These are phyloP conservation scores for Panicum hallii DNA, from an alignment of 202 grass and related monocot genomes.

Conservation along the genomic window DNA sequence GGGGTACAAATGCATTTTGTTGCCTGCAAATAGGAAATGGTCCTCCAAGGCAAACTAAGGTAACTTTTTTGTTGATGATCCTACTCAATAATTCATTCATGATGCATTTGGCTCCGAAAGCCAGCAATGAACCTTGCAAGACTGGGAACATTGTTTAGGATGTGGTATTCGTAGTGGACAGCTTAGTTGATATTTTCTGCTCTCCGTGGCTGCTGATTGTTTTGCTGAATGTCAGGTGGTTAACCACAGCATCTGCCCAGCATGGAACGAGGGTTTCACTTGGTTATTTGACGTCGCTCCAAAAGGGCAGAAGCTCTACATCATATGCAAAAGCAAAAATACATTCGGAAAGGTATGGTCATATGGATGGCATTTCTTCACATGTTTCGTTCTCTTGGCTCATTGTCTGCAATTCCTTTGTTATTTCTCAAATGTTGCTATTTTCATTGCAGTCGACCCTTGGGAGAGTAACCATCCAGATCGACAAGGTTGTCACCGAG, in stretches of 20 bases:
- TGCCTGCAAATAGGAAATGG: constrained; percentile 96
- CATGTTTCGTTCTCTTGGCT: not conserved
- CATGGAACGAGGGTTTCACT: constrained; percentile 97
- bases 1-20: constrained; percentile 96
- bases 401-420: not conserved
- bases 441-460: constrained; percentile 70
- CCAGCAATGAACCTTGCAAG: constrained; percentile 27
- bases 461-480: constrained; percentile 92
- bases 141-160: constrained; percentile 1
- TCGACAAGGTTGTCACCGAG: constrained; percentile 93
- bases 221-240: constrained; percentile 65
- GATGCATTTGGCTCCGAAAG: not conserved
- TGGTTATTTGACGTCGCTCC: constrained; percentile 95
- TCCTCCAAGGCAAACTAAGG: constrained; percentile 91
- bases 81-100: not conserved
- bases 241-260: constrained; percentile 75
- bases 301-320: constrained; percentile 99
- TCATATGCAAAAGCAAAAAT: constrained; percentile 98
- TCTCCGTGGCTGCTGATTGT: constrained; percentile 21
- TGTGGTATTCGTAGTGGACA: not conserved
- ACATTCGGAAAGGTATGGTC: constrained; percentile 89
- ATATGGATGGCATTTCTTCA: not conserved
- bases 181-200: not conserved
- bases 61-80: constrained; percentile 24
- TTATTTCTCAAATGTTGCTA: not conserved